phyloP scores from a whole-genome alignment of 805 yeast species.

The Candida anglica region DNA sequence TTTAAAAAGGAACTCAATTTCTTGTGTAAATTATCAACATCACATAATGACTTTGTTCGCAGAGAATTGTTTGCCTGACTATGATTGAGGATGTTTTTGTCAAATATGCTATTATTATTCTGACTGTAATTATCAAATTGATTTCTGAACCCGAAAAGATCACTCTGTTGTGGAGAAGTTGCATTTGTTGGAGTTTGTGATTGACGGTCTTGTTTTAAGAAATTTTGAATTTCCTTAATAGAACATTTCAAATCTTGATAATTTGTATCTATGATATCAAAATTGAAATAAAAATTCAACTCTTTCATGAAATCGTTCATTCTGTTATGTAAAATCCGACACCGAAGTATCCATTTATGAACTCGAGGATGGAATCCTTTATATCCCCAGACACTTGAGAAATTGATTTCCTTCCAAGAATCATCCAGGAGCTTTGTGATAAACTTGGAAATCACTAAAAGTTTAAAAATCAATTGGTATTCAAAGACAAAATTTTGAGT shows the following conservation, averaged over 20 bases:
- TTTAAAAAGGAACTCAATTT: slow-evolving; percentile 54
- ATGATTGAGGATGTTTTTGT: slow-evolving; percentile 13
- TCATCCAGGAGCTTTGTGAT: slow-evolving; percentile 55
- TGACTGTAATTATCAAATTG: neutral
- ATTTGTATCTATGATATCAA: slow-evolving; percentile 56
- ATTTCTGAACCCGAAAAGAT: neutral
- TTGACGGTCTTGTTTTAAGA: slow-evolving; percentile 1
- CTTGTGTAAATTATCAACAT: slow-evolving; percentile 12
- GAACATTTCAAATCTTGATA: slow-evolving; percentile 39
- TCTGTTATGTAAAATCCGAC: slow-evolving; percentile 52
- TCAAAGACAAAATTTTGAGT: slow-evolving; percentile 69
- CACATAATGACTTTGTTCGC: slow-evolving; percentile 4
- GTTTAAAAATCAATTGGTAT: slow-evolving; percentile 76
- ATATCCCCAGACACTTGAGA: slow-evolving; percentile 65
- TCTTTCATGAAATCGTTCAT: slow-evolving; percentile 57
- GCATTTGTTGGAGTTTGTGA: neutral
- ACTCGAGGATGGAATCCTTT: slow-evolving; percentile 39
- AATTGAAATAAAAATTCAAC: slow-evolving; percentile 51
- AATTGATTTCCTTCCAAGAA: slow-evolving; percentile 69
- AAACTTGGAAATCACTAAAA: slow-evolving; percentile 59
- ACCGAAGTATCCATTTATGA: slow-evolving; percentile 49
- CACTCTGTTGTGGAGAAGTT: slow-evolving; percentile 2
- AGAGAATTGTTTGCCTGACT: neutral
- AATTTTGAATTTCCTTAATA: slow-evolving; percentile 9
- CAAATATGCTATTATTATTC: slow-evolving; percentile 19